Conservation (phyloP, 768 basidiomycete species). For the Phaffia australis region DNA sequence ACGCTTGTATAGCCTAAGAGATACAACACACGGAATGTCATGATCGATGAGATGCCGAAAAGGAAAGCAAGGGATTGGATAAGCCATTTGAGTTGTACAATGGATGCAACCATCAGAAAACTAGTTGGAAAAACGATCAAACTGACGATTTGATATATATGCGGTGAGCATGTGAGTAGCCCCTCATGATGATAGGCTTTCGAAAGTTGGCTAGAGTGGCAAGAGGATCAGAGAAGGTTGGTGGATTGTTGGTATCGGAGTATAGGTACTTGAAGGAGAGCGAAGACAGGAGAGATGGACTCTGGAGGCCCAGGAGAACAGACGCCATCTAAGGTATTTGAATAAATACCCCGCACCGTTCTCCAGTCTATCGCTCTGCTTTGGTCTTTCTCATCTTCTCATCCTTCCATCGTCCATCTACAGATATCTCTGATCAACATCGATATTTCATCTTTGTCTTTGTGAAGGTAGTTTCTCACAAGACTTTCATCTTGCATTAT, state of each 20-base stretch:
- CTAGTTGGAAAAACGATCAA: not conserved
- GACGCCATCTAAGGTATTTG: not conserved
- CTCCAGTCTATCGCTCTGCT: too few species aligned
- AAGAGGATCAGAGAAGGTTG: not conserved
- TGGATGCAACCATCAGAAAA: not conserved
- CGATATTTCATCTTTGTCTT: too few species aligned
- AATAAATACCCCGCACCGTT: too few species aligned
- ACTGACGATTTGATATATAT: constrained; percentile 17
- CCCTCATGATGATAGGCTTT: not conserved
- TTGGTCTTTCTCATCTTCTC: too few species aligned
- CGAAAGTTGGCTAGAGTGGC: not conserved
- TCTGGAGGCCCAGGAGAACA: not conserved
- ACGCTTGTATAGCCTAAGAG: constrained; percentile 14
- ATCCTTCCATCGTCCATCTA: too few species aligned
- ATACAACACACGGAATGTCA: too few species aligned
- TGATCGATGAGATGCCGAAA: not conserved
- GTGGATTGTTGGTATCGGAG: not conserved
- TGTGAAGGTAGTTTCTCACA: too few species aligned
- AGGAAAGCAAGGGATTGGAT: not conserved
- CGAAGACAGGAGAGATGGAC: constrained; percentile 1
- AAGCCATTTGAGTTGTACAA: not conserved
- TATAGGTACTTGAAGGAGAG: not conserved
- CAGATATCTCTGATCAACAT: too few species aligned
- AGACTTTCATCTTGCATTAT: too few species aligned
- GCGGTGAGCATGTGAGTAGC: constrained; percentile 1